Conservation (phyloP, 2,329 filamentous ascomycete genomes). For the Aureobasidium sp. region DNA sequence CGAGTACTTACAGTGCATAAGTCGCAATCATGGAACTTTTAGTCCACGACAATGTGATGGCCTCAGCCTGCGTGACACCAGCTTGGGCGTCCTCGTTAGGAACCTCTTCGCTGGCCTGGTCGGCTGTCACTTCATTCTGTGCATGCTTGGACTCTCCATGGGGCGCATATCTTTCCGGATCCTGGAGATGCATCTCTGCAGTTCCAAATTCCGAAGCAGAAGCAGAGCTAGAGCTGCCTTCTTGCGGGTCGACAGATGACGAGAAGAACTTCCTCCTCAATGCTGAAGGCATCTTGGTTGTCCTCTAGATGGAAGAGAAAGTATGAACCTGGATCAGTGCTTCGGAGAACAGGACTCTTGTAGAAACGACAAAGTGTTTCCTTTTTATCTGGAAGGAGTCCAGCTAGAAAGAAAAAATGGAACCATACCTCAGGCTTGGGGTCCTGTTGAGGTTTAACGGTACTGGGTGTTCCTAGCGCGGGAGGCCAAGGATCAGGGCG, state of each 20-base stretch:
- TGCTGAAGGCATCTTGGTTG: slow-evolving; percentile 12
- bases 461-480: slow-evolving; percentile 3
- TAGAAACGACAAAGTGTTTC: neutral
- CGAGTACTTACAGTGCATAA: slow-evolving; percentile 27
- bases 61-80: slow-evolving; percentile 32
- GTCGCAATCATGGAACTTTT: slow-evolving; percentile 28
- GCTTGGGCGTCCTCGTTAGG: slow-evolving; percentile 28
- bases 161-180: neutral
- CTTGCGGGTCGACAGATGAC: neutral
- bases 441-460: slow-evolving; percentile 11
- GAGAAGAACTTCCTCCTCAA: slow-evolving; percentile 11
- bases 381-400: slow-evolving; percentile 1
- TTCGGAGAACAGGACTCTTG: neutral
- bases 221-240: slow-evolving; percentile 4
- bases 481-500: slow-evolving; percentile 9
- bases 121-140: slow-evolving; percentile 5
- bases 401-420: slow-evolving; percentile 8
- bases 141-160: neutral
- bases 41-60: slow-evolving; percentile 33
- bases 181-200: neutral
- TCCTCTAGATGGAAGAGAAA: neutral
- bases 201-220: neutral
- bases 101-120: slow-evolving; percentile 7
- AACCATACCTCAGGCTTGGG: neutral
- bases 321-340: neutral